Evolutionary conservation across 1,284 basidiomycete genomes (phyloP).

Genomic region (Vanrija sp.): DNA sequence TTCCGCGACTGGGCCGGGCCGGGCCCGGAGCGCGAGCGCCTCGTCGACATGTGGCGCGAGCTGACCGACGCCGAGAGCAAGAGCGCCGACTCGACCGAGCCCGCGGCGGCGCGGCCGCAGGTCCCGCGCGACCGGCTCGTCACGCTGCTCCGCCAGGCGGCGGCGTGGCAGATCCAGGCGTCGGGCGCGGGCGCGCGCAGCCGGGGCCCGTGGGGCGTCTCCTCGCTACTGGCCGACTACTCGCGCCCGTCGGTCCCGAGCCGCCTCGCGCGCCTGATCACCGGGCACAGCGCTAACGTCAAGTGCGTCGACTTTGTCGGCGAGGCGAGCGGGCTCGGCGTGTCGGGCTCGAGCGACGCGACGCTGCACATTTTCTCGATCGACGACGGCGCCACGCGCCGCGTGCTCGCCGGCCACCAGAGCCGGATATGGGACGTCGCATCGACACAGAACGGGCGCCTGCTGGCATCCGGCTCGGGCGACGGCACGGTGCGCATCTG

Average conservation of each 20-base stretch:
- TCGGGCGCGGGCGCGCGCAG: neutral
- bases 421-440: slow-evolving; percentile 51
- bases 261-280: slow-evolving; percentile 27
- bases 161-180: slow-evolving; percentile 51
- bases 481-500: slow-evolving; percentile 53
- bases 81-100: neutral
- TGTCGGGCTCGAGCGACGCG: slow-evolving; percentile 50
- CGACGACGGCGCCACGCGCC: slow-evolving; percentile 19
- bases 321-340: slow-evolving; percentile 37
- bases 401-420: slow-evolving; percentile 45
- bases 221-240: slow-evolving; percentile 43
- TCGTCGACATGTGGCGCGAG: slow-evolving; percentile 47
- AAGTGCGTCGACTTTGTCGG: slow-evolving; percentile 52
- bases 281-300: slow-evolving; percentile 50
- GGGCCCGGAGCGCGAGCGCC: slow-evolving; percentile 42
- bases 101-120: slow-evolving; percentile 17
- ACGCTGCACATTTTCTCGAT: slow-evolving; percentile 42
- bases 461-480: slow-evolving; percentile 48
- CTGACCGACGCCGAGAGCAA: slow-evolving; percentile 25
- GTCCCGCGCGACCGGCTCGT: slow-evolving; percentile 50
- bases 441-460: slow-evolving; percentile 24
- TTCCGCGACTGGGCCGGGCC: slow-evolving; percentile 53
- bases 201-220: slow-evolving; percentile 16
- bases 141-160: slow-evolving; percentile 51
- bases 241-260: slow-evolving; percentile 35